phyloP scores from a whole-genome alignment of 1,284 basidiomycete genomes.

The Tilletiaria anomala region DNA sequence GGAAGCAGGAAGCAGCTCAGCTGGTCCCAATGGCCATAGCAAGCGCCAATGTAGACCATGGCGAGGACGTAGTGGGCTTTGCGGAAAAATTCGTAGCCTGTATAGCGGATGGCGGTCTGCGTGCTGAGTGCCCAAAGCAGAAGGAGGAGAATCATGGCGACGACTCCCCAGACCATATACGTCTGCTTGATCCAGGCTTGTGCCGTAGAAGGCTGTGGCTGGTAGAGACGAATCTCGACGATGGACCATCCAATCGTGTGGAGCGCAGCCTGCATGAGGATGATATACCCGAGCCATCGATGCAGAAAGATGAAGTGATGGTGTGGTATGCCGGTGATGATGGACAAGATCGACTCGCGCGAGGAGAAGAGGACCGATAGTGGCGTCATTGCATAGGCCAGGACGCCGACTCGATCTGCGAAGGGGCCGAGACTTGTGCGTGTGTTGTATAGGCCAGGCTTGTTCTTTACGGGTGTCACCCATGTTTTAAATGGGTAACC shows the following conservation, averaged over 20 bases:
- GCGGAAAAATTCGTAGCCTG: constrained; percentile 10
- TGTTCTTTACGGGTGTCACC: constrained; percentile 8
- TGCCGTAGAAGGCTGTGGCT: constrained; percentile 6
- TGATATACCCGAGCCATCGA: constrained; percentile 12
- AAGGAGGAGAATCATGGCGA: constrained; percentile 6
- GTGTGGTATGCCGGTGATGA: constrained; percentile 10
- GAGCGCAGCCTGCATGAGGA: constrained; percentile 5
- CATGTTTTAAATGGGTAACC: constrained; percentile 6
- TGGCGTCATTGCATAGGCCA: constrained; percentile 9
- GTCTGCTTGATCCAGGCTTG: constrained; percentile 3
- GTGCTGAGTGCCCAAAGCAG: constrained; percentile 6
- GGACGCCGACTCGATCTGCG: constrained; percentile 8
- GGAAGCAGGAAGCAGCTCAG: constrained; percentile 11
- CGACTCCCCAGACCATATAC: constrained; percentile 10
- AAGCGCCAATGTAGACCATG: constrained; percentile 10
- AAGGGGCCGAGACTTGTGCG: constrained; percentile 7
- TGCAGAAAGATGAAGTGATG: constrained; percentile 15
- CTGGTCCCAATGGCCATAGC: constrained; percentile 11
- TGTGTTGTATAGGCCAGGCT: constrained; percentile 7
- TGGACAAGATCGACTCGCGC: constrained; percentile 7
- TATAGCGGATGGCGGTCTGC: constrained; percentile 3
- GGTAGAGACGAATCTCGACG: constrained; percentile 9
- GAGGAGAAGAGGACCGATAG: constrained; percentile 7
- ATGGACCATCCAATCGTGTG: constrained; percentile 12
- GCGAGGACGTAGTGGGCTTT: constrained; percentile 12